Evolutionary conservation across 2,329 filamentous ascomycete genomes (phyloP), one percentile per base, ranked within the genome.

Genomic region (Fusarium sp.): DNA sequence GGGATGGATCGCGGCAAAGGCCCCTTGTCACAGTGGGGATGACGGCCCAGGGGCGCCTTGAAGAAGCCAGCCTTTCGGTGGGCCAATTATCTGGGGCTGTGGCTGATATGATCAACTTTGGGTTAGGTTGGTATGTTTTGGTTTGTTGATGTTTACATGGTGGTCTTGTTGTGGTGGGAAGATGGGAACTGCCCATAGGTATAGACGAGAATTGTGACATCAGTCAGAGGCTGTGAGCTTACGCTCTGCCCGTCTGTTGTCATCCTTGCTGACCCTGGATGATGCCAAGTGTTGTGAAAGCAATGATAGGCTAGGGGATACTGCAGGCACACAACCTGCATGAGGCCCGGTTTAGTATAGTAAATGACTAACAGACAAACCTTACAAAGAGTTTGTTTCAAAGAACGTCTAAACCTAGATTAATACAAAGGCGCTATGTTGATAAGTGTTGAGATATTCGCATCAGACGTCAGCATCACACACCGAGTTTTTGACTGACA

Each of bases 131-230:
- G n/a, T 36, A 36, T 31, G 28, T 31, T 31, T 51, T 56, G 26
- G 59, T 56, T 65, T 69, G 55, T 65, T 66, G 53, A 69, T 69
- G 55, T 69, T 69, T 65, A 66, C 55, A 47, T 52, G n/a, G 17
- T n/a, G 51, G 21, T 40, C 43, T 22, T 49, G 26, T 34, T 57
- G 34, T 22, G 44, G 47, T 34, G 36, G 19, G 56, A 28, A 21
- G 13, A 24, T 11, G 45, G 15, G 19, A n/a, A 31, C 28, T 31
- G 28, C 10, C 13, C 28, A 31, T 31, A 42, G 22, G 45, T 31
- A 26, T 19, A 21, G 19, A 43, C n/a, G 36, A 22, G 17, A 24
- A n/a, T 22, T 40, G 54, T 69, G 39, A 62, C 54, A 68, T 65
- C 58, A 58, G 45, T 43, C n/a, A 39, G 49, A 65, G 66, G 56